Base-by-base conservation (phyloP, 495 filamentous ascomycete species). In the Tuber calosporum region DNA sequence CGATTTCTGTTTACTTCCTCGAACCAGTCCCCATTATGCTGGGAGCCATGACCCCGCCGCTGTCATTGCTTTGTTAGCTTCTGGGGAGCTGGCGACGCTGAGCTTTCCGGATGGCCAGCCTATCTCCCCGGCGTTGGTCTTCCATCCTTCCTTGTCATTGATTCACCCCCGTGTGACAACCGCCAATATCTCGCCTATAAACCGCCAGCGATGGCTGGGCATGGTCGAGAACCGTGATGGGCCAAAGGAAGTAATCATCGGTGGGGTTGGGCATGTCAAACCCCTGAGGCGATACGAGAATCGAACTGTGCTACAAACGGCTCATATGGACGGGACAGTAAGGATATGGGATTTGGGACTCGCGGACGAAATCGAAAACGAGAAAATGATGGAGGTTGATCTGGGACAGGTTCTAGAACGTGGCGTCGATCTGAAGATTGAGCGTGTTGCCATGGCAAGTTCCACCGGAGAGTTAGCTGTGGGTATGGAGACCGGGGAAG, bases 281-380 rank as follows among this genome's bases (percentile, higher is more conserved):
- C 85, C 88, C 2, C 83, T 91, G 68, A 90, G 91, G 79, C 87
- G 92, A 34, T 92, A 90, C 75, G 93, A 97, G 75, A 85, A 88
- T 73, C 87, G 95, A 34, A 96, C 93, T 66, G 85, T 99, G 38
- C 83, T 95, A 22, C 89, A 92, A 68, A 92, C 91, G 5, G 88
- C 91, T 0, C 94, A 98, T 82, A 92, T 88, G 7, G 95, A 98
- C 83, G 92, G 94, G 48, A 95, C 90, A 0, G 83, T 98, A 15
- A 86, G 93, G 9, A 83, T 97, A 17, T 99, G 93, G 93, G 95
- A 99, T 82, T 86, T 89, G 39, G 96, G 96, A 0, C 89, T 94
- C 77, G 90, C 87, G 8, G 95, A 98, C 81, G 93, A 97, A 80
- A 89, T 99, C 71, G 95, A 98, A 83, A 98, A 98, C 79, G 85